A percentile compares a stretch with the other conserved stretches of the same genome.
Conservation (phyloP, 495 filamentous ascomycete genomes). For the Penicillium macrosclerotiorum region DNA sequence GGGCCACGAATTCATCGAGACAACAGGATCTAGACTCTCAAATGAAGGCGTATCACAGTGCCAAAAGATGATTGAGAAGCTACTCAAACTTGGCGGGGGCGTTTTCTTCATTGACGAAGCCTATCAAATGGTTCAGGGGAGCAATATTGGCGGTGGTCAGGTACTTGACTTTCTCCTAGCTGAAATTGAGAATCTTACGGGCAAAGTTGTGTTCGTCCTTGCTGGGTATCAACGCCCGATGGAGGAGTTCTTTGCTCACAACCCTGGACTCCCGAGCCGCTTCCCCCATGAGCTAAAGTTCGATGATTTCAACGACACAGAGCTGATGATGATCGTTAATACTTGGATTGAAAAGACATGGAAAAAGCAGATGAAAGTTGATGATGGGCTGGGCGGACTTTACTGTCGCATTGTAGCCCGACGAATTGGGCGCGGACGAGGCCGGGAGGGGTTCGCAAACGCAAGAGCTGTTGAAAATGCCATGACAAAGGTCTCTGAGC, state of each 20-base stretch:
- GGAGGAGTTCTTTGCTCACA: constrained; percentile 78
- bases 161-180: constrained; percentile 74
- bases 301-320: constrained; percentile 64
- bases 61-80: constrained; percentile 57
- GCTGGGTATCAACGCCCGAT: constrained; percentile 77
- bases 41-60: constrained; percentile 57
- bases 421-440: constrained; percentile 23
- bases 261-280: constrained; percentile 70
- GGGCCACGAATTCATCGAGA: constrained; percentile 56
- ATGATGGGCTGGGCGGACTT: constrained; percentile 58
- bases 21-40: constrained; percentile 65
- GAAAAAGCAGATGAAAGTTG: constrained; percentile 53
- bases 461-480: constrained; percentile 65
- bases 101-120: constrained; percentile 74
- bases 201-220: constrained; percentile 74
- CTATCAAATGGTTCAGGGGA: constrained; percentile 58
- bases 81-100: constrained; percentile 59
- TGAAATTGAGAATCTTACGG: constrained; percentile 71
- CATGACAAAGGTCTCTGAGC: constrained; percentile 48
- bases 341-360: constrained; percentile 50
- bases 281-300: constrained; percentile 67
- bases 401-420: constrained; percentile 63
- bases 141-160: constrained; percentile 48
- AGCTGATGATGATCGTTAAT: constrained; percentile 58
- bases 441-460: constrained; percentile 69